phyloP scores from a whole-genome alignment of 2,329 filamentous ascomycete genomes.

The Harringtonia aguacate region DNA sequence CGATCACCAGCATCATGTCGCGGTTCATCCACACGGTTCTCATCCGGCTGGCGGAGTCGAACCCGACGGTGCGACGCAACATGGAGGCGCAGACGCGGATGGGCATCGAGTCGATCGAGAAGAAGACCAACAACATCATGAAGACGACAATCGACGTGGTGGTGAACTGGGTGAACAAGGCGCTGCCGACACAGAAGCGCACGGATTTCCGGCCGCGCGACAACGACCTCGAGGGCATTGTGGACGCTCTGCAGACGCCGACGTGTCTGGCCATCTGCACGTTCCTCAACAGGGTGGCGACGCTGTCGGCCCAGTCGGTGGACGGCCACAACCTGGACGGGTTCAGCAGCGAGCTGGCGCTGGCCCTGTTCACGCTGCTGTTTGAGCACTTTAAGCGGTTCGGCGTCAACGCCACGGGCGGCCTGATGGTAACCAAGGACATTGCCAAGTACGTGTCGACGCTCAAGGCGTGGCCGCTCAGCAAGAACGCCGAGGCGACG shows the following conservation, averaged over 20 bases:
- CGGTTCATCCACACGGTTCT: constrained; percentile 86
- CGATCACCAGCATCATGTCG: constrained; percentile 85
- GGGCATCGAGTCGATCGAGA: constrained; percentile 69
- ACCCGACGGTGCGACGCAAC: constrained; percentile 79
- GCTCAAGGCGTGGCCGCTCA: constrained; percentile 69
- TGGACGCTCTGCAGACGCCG: constrained; percentile 73
- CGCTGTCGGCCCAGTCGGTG: constrained; percentile 54
- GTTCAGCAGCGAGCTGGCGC: constrained; percentile 74
- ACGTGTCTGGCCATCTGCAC: constrained; percentile 74
- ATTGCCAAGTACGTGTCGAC: constrained; percentile 87
- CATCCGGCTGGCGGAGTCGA: constrained; percentile 77
- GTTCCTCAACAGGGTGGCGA: constrained; percentile 63
- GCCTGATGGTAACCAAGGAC: constrained; percentile 91
- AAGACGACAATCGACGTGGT: constrained; percentile 54
- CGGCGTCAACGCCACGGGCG: constrained; percentile 83
- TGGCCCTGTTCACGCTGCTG: constrained; percentile 65
- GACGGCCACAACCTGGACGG: constrained; percentile 75
- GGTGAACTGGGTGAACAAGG: constrained; percentile 63
- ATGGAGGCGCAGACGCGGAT: constrained; percentile 75
- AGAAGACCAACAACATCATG: constrained; percentile 59
- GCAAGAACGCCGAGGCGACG: constrained; percentile 54
- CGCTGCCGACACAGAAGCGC: constrained; percentile 71
- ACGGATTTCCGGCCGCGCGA: constrained; percentile 85
- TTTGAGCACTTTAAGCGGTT: constrained; percentile 94
- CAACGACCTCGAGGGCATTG: constrained; percentile 48